Evolutionary conservation across 768 basidiomycete genomes (phyloP).

Genomic region (Leccinum subgranulosum): DNA sequence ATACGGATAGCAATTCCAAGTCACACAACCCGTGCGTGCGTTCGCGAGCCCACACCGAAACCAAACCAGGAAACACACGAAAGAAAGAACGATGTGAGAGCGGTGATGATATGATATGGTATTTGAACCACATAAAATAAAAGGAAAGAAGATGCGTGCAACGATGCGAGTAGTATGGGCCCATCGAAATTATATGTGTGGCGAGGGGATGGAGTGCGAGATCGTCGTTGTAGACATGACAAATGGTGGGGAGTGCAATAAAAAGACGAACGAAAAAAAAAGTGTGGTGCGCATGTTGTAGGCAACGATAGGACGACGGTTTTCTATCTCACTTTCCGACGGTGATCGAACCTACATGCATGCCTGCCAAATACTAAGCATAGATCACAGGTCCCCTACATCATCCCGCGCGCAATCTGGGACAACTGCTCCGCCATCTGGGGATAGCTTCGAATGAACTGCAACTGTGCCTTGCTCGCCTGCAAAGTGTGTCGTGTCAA

Average conservation of each 20-base stretch:
- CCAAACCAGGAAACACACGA: background rate
- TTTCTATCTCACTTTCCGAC: background rate
- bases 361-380: background rate
- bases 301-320: background rate
- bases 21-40: background rate
- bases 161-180: background rate
- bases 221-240: background rate
- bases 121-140: background rate
- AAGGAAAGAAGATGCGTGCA: background rate
- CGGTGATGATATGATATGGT: background rate
- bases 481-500: conserved; percentile 27
- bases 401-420: conserved; percentile 42
- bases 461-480: conserved; percentile 79
- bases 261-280: background rate
- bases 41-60: background rate
- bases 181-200: background rate
- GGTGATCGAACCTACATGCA: conserved; percentile 9
- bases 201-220: background rate
- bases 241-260: background rate
- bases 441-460: conserved; percentile 83
- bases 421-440: conserved; percentile 72
- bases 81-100: background rate
- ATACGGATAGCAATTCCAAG: too few species aligned
- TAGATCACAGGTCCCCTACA: conserved; percentile 16
- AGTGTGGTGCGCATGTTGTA: background rate